These are phyloP conservation scores for Leccinum barrowsii DNA, from an alignment of 768 basidiomycete genomes.

Conservation along the genomic window DNA sequence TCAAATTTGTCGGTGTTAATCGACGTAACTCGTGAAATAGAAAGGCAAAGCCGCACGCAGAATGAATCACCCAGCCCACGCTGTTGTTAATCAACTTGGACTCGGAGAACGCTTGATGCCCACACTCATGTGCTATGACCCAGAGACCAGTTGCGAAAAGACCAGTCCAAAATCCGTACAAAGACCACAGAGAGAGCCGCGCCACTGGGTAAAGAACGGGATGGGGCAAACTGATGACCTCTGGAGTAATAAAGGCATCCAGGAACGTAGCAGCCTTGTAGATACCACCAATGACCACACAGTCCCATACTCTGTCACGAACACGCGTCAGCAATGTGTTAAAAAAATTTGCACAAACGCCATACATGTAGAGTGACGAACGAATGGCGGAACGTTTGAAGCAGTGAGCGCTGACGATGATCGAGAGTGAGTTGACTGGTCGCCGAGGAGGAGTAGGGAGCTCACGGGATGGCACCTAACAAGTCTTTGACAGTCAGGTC, in stretches of 20 bases:
- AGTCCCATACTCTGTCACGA: conserved; percentile 63
- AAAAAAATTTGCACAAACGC: not conserved
- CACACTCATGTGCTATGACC: conserved; percentile 94
- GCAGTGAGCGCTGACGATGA: conserved; percentile 64
- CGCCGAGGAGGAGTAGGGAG: conserved; percentile 13
- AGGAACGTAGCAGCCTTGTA: conserved; percentile 67
- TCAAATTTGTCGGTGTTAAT: conserved; percentile 12
- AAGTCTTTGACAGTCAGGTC: conserved; percentile 87
- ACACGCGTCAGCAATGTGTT: conserved; percentile 12
- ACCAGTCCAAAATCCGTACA: conserved; percentile 80
- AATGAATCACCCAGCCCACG: conserved; percentile 91
- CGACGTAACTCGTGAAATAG: conserved; percentile 18
- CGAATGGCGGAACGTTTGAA: conserved; percentile 83
- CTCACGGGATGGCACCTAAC: conserved; percentile 78
- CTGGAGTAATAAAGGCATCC: conserved; percentile 60
- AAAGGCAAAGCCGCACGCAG: conserved; percentile 51
- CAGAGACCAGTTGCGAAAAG: conserved; percentile 90
- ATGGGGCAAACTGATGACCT: conserved; percentile 50
- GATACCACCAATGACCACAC: conserved; percentile 59
- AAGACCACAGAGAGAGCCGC: conserved; percentile 67
- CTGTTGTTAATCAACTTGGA: conserved; percentile 89
- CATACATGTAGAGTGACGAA: conserved; percentile 77
- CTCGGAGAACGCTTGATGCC: conserved; percentile 94
- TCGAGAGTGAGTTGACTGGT: not conserved
- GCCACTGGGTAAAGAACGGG: conserved; percentile 61